Conservation (phyloP, 192 early-diverging fungal genomes). For the Backusella macrospora region DNA sequence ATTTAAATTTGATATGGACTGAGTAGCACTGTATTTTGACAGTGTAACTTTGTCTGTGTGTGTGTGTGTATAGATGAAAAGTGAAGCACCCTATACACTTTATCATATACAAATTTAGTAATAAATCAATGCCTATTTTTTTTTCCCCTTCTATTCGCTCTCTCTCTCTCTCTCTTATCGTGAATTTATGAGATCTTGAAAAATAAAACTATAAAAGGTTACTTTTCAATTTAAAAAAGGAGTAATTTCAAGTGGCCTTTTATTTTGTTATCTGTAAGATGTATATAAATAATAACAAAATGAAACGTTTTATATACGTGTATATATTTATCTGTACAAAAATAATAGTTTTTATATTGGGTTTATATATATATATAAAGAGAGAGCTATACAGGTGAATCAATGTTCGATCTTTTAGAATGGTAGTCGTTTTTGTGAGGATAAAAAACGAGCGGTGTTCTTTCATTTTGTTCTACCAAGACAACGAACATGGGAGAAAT, state of each 20-base stretch:
- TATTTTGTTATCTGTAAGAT: neutral
- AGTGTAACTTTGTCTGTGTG: neutral
- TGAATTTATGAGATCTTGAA: slow-evolving; percentile 6
- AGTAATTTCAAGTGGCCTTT: neutral
- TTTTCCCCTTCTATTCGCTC: neutral
- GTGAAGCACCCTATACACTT: neutral
- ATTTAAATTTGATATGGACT: neutral
- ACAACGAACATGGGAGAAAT: slow-evolving; percentile 15
- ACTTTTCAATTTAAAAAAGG: neutral
- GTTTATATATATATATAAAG: neutral
- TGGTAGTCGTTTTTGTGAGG: slow-evolving; percentile 8
- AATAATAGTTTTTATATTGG: neutral
- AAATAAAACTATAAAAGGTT: slow-evolving; percentile 7
- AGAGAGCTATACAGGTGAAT: neutral
- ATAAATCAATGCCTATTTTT: neutral
- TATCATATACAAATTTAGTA: neutral
- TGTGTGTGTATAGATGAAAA: neutral
- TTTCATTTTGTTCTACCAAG: slow-evolving; percentile 19
- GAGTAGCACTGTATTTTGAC: neutral
- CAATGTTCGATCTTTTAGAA: neutral
- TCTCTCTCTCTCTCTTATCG: neutral
- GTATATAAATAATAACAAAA: neutral
- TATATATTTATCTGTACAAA: neutral
- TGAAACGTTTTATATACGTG: neutral
- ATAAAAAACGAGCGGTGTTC: slow-evolving; percentile 15